Base-by-base conservation (phyloP, 176 grass and related monocot species). In the Areca catechu region DNA sequence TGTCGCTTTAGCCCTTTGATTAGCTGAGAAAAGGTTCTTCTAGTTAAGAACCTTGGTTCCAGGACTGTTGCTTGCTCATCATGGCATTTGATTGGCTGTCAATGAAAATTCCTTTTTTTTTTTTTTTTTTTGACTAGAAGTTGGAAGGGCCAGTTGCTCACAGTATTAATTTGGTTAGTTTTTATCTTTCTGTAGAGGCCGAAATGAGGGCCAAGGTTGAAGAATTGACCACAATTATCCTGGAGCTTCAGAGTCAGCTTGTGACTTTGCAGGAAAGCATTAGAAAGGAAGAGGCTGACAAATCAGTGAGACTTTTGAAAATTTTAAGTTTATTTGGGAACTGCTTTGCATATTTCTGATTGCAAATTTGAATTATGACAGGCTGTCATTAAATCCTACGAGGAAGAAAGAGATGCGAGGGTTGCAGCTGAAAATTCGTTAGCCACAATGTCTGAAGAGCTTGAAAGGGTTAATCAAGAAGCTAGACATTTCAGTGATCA, bases 401-500 rank as follows among this genome's bases (percentile, higher is more conserved):
- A 89, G 53, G 81, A 89, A 20, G 94, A 99, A 53, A 85, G 34
- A 23, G 54, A 77, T 29, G 64, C 73, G 74, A 76, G 83, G 3
- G 68, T 73, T 27, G 72, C 76, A 5, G 78, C 76, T 20, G 81
- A 86, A 60, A 78, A 53, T 49, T 76, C 70, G 14, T 56, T 67
- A 14, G 62, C 72, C 12, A 3, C 65, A 15, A 20, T 89, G 12
- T 60, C 48, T 7, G 72, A 83, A 21, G 94, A 99, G 20, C 67
- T 99, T 16, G 88, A 88, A 74, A 89, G 74, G 52, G 75, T 77
- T 28, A 74, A 66, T 58, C 70, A 93, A 20, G 88, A 89, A 2
- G 79, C 78, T 14, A 79, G 67, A 25, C 67, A 79, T 22, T 81
- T 99, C 15, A 83, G 78, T 50, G 94, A 99, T 51, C 84, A 99